Base-by-base conservation (phyloP, 441 rosid genomes). In the Dalechampia spathulata region DNA sequence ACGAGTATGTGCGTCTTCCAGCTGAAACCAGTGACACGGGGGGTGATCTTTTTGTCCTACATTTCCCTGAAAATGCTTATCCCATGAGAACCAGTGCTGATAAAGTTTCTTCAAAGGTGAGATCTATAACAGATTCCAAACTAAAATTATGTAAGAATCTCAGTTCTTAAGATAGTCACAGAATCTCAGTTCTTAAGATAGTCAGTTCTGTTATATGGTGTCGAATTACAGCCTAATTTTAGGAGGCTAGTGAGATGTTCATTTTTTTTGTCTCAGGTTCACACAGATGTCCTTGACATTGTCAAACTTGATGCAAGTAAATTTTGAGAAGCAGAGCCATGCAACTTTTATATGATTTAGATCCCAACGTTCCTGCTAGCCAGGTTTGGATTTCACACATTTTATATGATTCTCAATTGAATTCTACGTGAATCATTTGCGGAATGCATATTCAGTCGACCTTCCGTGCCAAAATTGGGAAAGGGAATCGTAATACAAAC, bases 381-480 rank as follows among this genome's bases (percentile, higher is more conserved):
- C 77, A 89, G 97, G 97, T 89, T 65, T 62, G 47, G 62, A 44
- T 43, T 58, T 52, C n/a, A n/a, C n/a, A n/a, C n/a, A n/a, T n/a
- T n/a, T n/a, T 40, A 46, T 23, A 16, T 38, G 37, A 5, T 38
- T 25, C 12, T 26, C n/a, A 1, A n/a, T 17, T 12, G 30, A 22
- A 59, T 56, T 45, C n/a, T 21, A 49, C 57, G 14, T 20, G 62
- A 27, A 1, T 9, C 20, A 48, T 34, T 61, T 57, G 16, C 22
- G 20, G 38, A 23, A 7, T n/a, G 53, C 49, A 25, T 60, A 43
- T 57, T 37, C 74, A 92, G 98, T 96, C 86, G 62, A 92, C 98
- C 27, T 92, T 92, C 63, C 98, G 96, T 49, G 98, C 96, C 59
- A 88, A 81, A 77, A 86, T 88, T 65, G 94, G 94, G 58, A 86